Conservation (phyloP, 2,329 filamentous ascomycete species). For the Plenodomus tracheiphilus region DNA sequence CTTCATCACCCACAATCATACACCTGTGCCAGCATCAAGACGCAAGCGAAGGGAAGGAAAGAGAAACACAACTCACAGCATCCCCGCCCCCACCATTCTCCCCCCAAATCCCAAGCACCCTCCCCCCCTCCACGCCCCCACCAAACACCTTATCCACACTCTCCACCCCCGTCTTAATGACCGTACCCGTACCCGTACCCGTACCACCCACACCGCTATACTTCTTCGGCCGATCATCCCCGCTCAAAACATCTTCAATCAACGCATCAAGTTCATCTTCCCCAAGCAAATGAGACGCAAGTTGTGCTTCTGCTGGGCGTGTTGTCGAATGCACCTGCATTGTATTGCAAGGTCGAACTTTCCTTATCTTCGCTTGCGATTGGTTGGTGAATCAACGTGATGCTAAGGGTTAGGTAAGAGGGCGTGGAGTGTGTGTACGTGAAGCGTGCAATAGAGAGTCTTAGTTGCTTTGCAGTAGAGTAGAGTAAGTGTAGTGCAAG, state of each 20-base stretch:
- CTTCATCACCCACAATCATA: neutral
- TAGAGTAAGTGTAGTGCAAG: too few relatives aligned
- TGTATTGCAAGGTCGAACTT: too few relatives aligned
- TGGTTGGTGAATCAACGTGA: too few relatives aligned
- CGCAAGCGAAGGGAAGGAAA: neutral
- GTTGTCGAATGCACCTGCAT: too few relatives aligned
- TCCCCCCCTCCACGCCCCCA: slow-evolving; percentile 44
- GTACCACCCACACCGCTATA: neutral
- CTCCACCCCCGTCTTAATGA: slow-evolving; percentile 27
- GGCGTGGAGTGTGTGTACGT: too few relatives aligned
- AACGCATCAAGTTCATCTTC: slow-evolving; percentile 23
- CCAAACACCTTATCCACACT: slow-evolving; percentile 43
- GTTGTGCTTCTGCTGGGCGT: slow-evolving; percentile 15
- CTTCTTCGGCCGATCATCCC: neutral
- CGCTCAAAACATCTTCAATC: slow-evolving; percentile 7
- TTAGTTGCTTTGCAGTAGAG: too few relatives aligned
- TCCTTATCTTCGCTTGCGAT: too few relatives aligned
- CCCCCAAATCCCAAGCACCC: slow-evolving; percentile 42
- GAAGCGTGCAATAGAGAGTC: too few relatives aligned
- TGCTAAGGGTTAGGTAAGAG: too few relatives aligned
- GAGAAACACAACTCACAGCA: slow-evolving; percentile 23
- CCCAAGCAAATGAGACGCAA: slow-evolving; percentile 18
- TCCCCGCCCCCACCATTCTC: slow-evolving; percentile 25
- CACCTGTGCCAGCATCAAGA: too few relatives aligned
- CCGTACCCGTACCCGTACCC: neutral